phyloP scores from a whole-genome alignment of 768 basidiomycete genomes.

The Mycena filopes region DNA sequence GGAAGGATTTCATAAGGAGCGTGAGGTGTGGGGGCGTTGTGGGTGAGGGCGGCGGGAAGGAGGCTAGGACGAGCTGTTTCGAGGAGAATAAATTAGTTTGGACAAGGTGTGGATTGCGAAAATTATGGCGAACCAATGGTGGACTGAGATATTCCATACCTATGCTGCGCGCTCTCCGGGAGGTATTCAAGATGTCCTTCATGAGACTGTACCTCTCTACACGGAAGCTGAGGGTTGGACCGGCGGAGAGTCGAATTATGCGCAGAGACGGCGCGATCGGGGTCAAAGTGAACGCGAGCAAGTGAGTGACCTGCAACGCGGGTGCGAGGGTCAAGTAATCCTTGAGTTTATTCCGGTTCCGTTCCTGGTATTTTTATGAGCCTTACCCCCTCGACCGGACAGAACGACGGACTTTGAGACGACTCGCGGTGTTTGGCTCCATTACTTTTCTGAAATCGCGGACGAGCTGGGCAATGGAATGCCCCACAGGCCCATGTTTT shows the following conservation, averaged over 20 bases:
- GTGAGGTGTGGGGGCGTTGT: slow-evolving; percentile 85
- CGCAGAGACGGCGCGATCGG: slow-evolving; percentile 87
- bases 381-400: not conserved
- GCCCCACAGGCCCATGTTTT: slow-evolving; percentile 94
- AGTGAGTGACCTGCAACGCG: slow-evolving; percentile 88
- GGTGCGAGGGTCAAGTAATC: slow-evolving; percentile 95
- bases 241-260: slow-evolving; percentile 86
- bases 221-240: slow-evolving; percentile 94
- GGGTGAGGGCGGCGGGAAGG: slow-evolving; percentile 80
- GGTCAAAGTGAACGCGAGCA: slow-evolving; percentile 92
- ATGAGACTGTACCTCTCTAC: slow-evolving; percentile 92
- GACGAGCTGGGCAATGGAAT: slow-evolving; percentile 87
- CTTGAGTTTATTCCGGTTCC: slow-evolving; percentile 88
- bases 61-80: slow-evolving; percentile 88
- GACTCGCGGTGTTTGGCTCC: slow-evolving; percentile 97
- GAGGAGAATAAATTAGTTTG: not conserved
- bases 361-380: slow-evolving; percentile 69
- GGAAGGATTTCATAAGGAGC: slow-evolving; percentile 95
- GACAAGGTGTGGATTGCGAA: not conserved
- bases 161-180: slow-evolving; percentile 75
- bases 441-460: slow-evolving; percentile 94
- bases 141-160: slow-evolving; percentile 93
- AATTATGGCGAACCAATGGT: slow-evolving; percentile 74
- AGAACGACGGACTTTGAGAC: slow-evolving; percentile 74
- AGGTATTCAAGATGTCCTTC: slow-evolving; percentile 80